Evolutionary conservation across 2,329 filamentous ascomycete genomes (phyloP).

Genomic region (Phialocephala sp.): DNA sequence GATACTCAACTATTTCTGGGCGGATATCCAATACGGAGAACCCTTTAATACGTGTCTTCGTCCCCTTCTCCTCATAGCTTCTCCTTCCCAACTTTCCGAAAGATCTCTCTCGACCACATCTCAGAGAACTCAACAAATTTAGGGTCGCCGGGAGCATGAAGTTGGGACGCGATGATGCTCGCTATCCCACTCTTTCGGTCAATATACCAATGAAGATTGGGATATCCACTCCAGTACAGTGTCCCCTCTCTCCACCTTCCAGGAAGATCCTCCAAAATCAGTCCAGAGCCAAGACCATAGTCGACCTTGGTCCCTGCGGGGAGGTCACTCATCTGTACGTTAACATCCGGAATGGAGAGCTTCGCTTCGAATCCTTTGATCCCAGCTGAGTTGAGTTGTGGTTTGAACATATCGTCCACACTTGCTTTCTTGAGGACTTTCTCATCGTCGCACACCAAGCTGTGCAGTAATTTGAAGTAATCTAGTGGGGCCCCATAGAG

Average conservation of each 20-base stretch:
- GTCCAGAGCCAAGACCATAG: slow-evolving; percentile 50
- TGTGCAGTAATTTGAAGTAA: slow-evolving; percentile 52
- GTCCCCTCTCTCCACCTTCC: slow-evolving; percentile 47
- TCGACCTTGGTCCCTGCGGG: slow-evolving; percentile 46
- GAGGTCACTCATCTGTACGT: slow-evolving; percentile 36
- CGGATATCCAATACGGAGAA: background rate
- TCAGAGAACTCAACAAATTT: slow-evolving; percentile 44
- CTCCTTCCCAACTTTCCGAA: slow-evolving; percentile 34
- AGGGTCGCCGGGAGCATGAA: slow-evolving; percentile 49
- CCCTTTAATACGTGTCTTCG: background rate
- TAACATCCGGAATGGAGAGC: slow-evolving; percentile 24
- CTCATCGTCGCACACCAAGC: slow-evolving; percentile 55
- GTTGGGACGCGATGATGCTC: slow-evolving; percentile 50
- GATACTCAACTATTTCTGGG: no score
- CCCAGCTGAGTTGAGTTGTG: slow-evolving; percentile 48
- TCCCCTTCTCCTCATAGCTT: slow-evolving; percentile 17
- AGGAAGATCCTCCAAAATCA: slow-evolving; percentile 47
- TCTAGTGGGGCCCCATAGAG: slow-evolving; percentile 46
- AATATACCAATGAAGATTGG: slow-evolving; percentile 54
- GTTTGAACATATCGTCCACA: slow-evolving; percentile 52
- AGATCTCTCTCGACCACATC: slow-evolving; percentile 49
- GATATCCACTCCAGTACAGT: slow-evolving; percentile 52
- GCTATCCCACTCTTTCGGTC: slow-evolving; percentile 48
- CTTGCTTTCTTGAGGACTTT: slow-evolving; percentile 51
- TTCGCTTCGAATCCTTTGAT: slow-evolving; percentile 36